Percentiles rank a stretch among this genome's conserved stretches.
These are phyloP conservation scores for Backusella macrospora DNA, from an alignment of 192 early-diverging fungal genomes.

Conservation along the genomic window DNA sequence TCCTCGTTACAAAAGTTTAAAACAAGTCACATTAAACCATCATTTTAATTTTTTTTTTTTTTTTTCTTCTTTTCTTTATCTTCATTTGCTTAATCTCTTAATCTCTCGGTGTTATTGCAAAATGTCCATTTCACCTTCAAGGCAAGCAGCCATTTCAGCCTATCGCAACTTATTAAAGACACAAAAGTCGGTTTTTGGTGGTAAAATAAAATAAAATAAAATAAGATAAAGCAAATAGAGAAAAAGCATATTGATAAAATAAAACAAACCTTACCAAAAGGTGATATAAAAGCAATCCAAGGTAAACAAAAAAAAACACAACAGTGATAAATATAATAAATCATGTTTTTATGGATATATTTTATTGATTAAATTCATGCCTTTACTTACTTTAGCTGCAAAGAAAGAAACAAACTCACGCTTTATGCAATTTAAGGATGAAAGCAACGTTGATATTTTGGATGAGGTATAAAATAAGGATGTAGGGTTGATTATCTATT, in stretches of 20 bases:
- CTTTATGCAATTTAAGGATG: slow-evolving; percentile 25
- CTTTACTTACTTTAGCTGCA: slow-evolving; percentile 3
- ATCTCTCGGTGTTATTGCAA: not conserved
- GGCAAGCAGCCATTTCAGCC: slow-evolving; percentile 18
- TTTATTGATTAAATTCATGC: not conserved
- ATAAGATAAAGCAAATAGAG: not conserved
- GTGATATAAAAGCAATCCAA: slow-evolving; percentile 16
- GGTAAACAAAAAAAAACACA: slow-evolving; percentile 11
- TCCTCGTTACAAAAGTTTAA: not conserved
- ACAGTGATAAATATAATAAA: not conserved
- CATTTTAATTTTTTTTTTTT: not conserved
- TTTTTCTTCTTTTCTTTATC: not conserved
- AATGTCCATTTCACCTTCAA: slow-evolving; percentile 25
- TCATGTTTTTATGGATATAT: not conserved
- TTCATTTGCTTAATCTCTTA: not conserved
- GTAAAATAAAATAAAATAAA: slow-evolving; percentile 4
- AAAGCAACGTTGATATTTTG: slow-evolving; percentile 17
- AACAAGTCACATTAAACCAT: not conserved
- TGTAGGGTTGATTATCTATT: not conserved
- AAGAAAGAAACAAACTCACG: slow-evolving; percentile 21
- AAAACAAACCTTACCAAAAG: not conserved
- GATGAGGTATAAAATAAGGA: slow-evolving; percentile 10
- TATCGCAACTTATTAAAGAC: slow-evolving; percentile 28
- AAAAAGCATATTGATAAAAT: not conserved
- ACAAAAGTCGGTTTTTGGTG: slow-evolving; percentile 16